A percentile compares a stretch with the other conserved stretches of the same genome.
phyloP scores from a whole-genome alignment of 2,329 filamentous ascomycete genomes.

The Chaetomiaceae sp. region DNA sequence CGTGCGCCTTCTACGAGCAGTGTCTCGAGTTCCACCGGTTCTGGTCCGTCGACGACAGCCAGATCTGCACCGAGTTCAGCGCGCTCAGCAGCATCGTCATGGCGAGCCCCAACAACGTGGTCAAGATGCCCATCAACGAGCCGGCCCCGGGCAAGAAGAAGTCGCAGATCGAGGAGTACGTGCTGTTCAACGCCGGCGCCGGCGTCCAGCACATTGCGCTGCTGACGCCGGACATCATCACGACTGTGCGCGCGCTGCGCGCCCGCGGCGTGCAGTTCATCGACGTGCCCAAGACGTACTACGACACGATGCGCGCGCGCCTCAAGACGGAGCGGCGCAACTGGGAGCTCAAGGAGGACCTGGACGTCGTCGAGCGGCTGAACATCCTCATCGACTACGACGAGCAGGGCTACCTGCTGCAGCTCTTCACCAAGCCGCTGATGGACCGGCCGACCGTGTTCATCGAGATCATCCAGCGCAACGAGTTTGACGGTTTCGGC shows the following conservation, averaged over 20 bases:
- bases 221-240: constrained; percentile 72
- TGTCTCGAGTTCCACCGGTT: constrained; percentile 92
- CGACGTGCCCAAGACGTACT: constrained; percentile 80
- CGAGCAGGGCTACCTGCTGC: constrained; percentile 76
- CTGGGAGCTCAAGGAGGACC: constrained; percentile 69
- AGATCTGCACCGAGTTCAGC: constrained; percentile 89
- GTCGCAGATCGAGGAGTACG: constrained; percentile 89
- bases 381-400: constrained; percentile 95
- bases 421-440: constrained; percentile 77
- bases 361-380: constrained; percentile 67
- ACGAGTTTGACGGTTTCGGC: constrained; percentile 86
- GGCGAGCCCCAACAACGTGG: constrained; percentile 73
- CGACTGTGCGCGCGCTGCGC: constrained; percentile 68
- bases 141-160: constrained; percentile 84
- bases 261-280: constrained; percentile 93
- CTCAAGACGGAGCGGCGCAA: constrained; percentile 56
- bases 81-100: constrained; percentile 87
- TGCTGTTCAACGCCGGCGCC: constrained; percentile 81
- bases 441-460: constrained; percentile 95
- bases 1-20: constrained; percentile 71
- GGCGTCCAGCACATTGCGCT: constrained; percentile 94
- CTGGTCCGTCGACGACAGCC: constrained; percentile 91
- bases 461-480: constrained; percentile 90
- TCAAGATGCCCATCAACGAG: constrained; percentile 99
- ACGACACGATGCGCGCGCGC: constrained; percentile 66